A percentile compares a stretch with the other conserved stretches of the same genome.
Conservation (phyloP, 1,284 basidiomycete species). For the Ustilago sp. region DNA sequence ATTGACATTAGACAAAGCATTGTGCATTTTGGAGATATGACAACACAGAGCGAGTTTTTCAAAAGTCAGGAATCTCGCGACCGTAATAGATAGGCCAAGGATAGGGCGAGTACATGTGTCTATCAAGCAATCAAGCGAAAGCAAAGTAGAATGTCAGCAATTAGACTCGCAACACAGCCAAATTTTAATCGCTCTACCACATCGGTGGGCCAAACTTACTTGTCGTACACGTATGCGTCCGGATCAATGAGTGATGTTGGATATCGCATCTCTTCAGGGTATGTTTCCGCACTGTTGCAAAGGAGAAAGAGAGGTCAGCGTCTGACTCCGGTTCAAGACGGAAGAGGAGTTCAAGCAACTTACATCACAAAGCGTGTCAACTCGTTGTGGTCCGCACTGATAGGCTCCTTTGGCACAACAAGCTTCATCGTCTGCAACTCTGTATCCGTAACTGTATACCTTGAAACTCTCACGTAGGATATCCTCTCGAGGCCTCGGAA, state of each 20-base stretch:
- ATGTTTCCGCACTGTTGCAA: slow-evolving; percentile 34
- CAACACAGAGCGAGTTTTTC: not conserved
- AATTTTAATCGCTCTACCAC: not conserved
- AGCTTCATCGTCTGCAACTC: slow-evolving; percentile 67
- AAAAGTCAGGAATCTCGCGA: slow-evolving; percentile 27
- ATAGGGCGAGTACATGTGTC: slow-evolving; percentile 56
- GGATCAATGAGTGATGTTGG: slow-evolving; percentile 47
- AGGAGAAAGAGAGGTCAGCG: not conserved
- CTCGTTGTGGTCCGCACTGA: slow-evolving; percentile 55
- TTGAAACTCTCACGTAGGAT: slow-evolving; percentile 62
- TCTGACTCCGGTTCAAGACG: too few relatives aligned
- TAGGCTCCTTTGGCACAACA: slow-evolving; percentile 49
- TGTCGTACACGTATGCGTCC: slow-evolving; percentile 48
- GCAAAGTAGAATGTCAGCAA: slow-evolving; percentile 5
- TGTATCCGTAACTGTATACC: slow-evolving; percentile 66
- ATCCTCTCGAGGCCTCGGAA: slow-evolving; percentile 63
- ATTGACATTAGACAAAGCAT: not conserved
- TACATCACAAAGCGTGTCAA: slow-evolving; percentile 42
- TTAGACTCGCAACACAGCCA: not conserved
- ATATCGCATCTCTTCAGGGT: slow-evolving; percentile 45
- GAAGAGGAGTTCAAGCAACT: slow-evolving; percentile 20
- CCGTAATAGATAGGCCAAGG: slow-evolving; percentile 54
- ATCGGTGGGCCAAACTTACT: slow-evolving; percentile 27
- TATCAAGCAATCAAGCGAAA: slow-evolving; percentile 1
- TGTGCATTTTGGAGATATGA: not conserved